phyloP scores from a whole-genome alignment of 192 early-diverging fungal species.

The Backusella tuberculispora region DNA sequence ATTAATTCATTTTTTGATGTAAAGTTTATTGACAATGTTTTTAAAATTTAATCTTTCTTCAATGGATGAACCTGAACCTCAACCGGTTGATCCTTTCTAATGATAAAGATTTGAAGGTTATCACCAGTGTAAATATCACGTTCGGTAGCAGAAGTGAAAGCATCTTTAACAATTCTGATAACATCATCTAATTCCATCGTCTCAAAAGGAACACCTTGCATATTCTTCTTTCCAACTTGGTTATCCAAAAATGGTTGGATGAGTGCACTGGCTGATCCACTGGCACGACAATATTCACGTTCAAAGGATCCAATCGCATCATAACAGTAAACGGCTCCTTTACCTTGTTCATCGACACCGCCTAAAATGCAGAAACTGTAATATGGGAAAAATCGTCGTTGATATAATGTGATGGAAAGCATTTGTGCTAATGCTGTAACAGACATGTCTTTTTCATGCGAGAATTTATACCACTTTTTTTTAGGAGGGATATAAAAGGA shows the following conservation, averaged over 20 bases:
- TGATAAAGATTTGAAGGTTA: slow-evolving; percentile 88
- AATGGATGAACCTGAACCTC: slow-evolving; percentile 73
- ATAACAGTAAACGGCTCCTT: slow-evolving; percentile 90
- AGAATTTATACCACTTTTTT: slow-evolving; percentile 83
- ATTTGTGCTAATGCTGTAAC: slow-evolving; percentile 89
- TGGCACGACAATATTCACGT: slow-evolving; percentile 71
- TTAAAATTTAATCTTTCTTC: slow-evolving; percentile 83
- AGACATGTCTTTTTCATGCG: slow-evolving; percentile 90
- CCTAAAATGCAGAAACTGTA: slow-evolving; percentile 90
- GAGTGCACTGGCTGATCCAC: slow-evolving; percentile 86
- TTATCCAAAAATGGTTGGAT: slow-evolving; percentile 98
- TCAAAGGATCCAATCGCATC: slow-evolving; percentile 94
- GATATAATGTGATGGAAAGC: slow-evolving; percentile 91
- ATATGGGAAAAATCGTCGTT: slow-evolving; percentile 95
- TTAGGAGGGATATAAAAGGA: not conserved
- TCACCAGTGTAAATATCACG: slow-evolving; percentile 99
- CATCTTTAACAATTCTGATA: slow-evolving; percentile 86
- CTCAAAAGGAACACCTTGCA: slow-evolving; percentile 44
- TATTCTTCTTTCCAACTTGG: slow-evolving; percentile 84
- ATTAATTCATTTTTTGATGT: too few relatives aligned
- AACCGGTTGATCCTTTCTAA: slow-evolving; percentile 74
- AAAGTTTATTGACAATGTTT: too few relatives aligned
- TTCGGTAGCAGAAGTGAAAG: slow-evolving; percentile 95
- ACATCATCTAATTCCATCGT: slow-evolving; percentile 64
- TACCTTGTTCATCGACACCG: slow-evolving; percentile 88